phyloP scores from a whole-genome alignment of 306 rosid species.

The Quillaja saponaria region DNA sequence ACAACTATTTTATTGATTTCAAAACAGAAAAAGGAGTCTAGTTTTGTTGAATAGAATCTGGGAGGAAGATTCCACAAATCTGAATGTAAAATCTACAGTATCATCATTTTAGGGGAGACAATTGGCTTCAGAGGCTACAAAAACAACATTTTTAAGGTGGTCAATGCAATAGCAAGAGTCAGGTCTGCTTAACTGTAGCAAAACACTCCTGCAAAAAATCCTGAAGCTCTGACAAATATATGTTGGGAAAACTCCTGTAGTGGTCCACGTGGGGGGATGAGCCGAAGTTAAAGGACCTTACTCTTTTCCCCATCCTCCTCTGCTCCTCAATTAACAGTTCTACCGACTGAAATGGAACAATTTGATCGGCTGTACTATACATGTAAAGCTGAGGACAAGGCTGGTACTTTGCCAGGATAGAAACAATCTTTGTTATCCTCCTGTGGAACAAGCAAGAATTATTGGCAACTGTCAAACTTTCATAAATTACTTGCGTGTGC shows the following conservation, averaged over 20 bases:
- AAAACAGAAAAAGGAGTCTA: no score
- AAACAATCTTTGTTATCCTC: conserved; percentile 63
- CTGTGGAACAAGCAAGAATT: conserved; percentile 42
- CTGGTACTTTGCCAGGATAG: conserved; percentile 48
- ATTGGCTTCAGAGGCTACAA: no score
- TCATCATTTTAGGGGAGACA: no score
- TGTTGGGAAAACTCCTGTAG: conserved; percentile 62
- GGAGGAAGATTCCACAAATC: no score
- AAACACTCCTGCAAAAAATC: conserved; percentile 56
- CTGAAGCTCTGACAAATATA: conserved; percentile 57
- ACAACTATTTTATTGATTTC: no score
- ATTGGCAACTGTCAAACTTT: neutral
- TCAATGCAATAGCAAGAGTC: conserved; percentile 23
- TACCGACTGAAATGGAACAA: conserved; percentile 64
- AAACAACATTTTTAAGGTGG: no score
- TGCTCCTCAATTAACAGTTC: conserved; percentile 73
- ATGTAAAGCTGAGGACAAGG: conserved; percentile 89
- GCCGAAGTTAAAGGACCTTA: conserved; percentile 61
- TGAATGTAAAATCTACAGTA: no score
- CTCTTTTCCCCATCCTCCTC: conserved; percentile 56
- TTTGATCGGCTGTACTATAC: conserved; percentile 83
- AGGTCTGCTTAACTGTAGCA: conserved; percentile 25
- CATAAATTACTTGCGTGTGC: neutral
- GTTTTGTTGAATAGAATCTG: no score
- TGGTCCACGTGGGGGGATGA: conserved; percentile 91